Conservation (phyloP, 305 asterid genomes). For the Fraxinus sp. region DNA sequence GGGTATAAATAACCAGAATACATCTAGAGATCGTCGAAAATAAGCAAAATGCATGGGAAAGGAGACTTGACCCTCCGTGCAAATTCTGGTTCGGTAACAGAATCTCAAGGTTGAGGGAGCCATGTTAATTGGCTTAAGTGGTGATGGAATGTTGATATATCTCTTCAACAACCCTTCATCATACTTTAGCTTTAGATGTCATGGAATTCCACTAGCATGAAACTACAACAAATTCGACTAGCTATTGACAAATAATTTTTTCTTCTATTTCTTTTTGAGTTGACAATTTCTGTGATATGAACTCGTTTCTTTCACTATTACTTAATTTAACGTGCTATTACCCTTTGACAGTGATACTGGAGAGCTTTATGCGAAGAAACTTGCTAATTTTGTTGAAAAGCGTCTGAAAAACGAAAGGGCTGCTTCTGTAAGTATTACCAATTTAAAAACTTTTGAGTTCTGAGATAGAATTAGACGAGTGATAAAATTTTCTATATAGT, state of each 20-base stretch:
- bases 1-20: background rate
- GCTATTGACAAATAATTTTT: background rate
- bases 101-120: constrained; percentile 4
- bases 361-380: constrained; percentile 85
- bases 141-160: background rate
- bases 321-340: constrained; percentile 12
- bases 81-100: constrained; percentile 6
- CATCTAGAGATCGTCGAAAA: background rate
- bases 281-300: background rate
- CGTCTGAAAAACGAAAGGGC: constrained; percentile 95
- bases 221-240: background rate
- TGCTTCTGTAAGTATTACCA: constrained; percentile 77
- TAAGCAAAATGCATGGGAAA: background rate
- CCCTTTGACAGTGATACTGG: constrained; percentile 73
- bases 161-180: constrained; percentile 6
- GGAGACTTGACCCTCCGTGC: background rate
- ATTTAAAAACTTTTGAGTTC: background rate
- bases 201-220: constrained; percentile 13
- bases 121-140: constrained; percentile 7
- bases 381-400: constrained; percentile 87
- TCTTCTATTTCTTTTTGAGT: constrained; percentile 13
- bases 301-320: constrained; percentile 10
- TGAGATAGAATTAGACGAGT: background rate
- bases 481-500: background rate
- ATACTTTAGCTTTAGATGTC: constrained; percentile 9